Evolutionary conservation across 1,284 basidiomycete genomes (phyloP), one percentile per base, ranked within the genome.

Genomic region (Trametes polyzona): DNA sequence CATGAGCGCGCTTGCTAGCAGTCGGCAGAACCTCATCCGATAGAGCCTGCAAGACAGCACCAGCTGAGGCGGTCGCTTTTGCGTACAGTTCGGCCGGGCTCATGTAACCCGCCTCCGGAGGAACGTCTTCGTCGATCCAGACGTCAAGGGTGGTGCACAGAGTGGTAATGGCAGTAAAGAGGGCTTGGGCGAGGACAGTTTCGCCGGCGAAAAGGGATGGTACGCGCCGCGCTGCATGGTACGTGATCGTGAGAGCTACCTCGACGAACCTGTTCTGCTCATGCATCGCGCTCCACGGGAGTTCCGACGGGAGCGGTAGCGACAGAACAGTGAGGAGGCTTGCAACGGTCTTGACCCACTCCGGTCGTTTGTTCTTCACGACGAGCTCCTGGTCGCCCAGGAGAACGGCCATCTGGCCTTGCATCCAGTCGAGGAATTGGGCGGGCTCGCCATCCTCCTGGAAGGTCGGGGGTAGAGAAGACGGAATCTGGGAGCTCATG

Each of bases 221-320:
- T 21, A 83, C 78, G 35, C 76, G 76, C 60, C 69, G 68, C 7
- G 81, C 74, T 27, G 81, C 78, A 47, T 77, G 74, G 59, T 76
- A 73, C 47, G 88, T 74, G 49, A 86, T 73, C 26, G 83, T 77
- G 47, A 90, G 71, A 8, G 81, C 78, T 16, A 78, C 69, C 30
- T 83, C 78, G 2, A 80, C 79, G 54, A 88, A 71, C 48, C 74
- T 77, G 50, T 84, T 74, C 61, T 82, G 84, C 66, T 88, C 86
- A 61, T 82, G 77, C 60, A 83, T 74, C 8, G 78, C 72, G 36
- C 71, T 76, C 83, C 86, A 88, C 23, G 74, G 73, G 67, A 54
- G 73, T 67, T 64, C 71, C 41, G 70, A 73, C 30, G 77, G 78
- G 39, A 73, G 72, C 54, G 75, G 83, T 67, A 87, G 84, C 37